A percentile compares a stretch with the other conserved stretches of the same genome.
These are phyloP conservation scores for Furcasterigmium sp. DNA, from an alignment of 2,329 filamentous ascomycete species.

Conservation along the genomic window DNA sequence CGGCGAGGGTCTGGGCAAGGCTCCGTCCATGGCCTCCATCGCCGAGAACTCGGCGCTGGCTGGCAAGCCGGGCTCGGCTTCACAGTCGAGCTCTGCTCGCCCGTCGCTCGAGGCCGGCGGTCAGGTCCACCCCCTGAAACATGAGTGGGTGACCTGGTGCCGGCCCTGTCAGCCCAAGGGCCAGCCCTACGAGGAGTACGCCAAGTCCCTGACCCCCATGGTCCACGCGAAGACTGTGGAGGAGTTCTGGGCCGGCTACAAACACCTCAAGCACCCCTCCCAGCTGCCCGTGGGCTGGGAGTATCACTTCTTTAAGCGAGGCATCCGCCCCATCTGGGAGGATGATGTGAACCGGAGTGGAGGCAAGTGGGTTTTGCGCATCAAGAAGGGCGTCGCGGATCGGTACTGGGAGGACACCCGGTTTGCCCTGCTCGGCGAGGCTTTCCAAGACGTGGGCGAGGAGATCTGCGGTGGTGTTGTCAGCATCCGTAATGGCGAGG, in stretches of 20 bases:
- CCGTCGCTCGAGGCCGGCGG: conserved; percentile 23
- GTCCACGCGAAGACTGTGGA: conserved; percentile 78
- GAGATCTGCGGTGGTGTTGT: conserved; percentile 94
- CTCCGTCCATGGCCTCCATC: conserved; percentile 39
- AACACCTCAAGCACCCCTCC: conserved; percentile 85
- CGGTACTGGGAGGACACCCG: conserved; percentile 95
- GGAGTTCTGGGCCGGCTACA: conserved; percentile 87
- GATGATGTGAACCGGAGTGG: conserved; percentile 95
- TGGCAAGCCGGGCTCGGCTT: conserved; percentile 4
- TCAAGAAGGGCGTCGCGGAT: conserved; percentile 97
- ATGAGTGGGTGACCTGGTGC: conserved; percentile 96
- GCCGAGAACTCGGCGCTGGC: conserved; percentile 55
- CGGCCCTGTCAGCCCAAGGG: conserved; percentile 94
- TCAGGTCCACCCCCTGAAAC: conserved; percentile 49
- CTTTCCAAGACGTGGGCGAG: conserved; percentile 87
- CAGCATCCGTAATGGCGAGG: conserved; percentile 90
- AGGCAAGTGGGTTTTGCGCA: conserved; percentile 93
- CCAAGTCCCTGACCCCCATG: conserved; percentile 88
- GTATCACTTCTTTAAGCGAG: conserved; percentile 97
- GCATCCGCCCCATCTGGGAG: conserved; percentile 96
- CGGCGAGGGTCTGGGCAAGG: conserved; percentile 27
- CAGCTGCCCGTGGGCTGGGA: conserved; percentile 86
- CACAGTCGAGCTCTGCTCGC: conserved; percentile 10
- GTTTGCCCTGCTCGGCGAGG: conserved; percentile 85
- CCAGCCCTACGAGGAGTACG: conserved; percentile 81